Evolutionary conservation across 352 stramenopile genomes (phyloP), one percentile per base, ranked within the genome.

Genomic region (Discostella stelligera): DNA sequence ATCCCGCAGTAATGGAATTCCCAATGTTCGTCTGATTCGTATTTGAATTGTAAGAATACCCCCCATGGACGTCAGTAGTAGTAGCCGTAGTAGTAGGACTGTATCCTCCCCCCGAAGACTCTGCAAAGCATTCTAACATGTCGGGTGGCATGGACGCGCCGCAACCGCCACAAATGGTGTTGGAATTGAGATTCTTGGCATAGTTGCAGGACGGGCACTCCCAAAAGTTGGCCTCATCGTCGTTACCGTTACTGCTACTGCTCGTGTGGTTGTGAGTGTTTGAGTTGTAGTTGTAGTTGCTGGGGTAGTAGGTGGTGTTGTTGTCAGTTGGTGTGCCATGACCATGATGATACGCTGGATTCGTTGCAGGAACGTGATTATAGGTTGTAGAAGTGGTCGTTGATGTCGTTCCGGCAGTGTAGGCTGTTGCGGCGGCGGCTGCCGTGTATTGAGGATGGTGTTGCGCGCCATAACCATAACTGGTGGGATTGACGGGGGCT

Each of bases 151-250:
- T 71, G 2, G 41, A 8, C 20, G 13, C 44, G 4, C 64, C 64
- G 41, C 72, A 80, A 7, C 72, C 72, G 50, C 74, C 74, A 8
- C 72, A 80, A 16, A 27, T 21, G 1, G 37, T n/a, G 13, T 80
- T 60, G 4, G 58, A 62, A 30, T 46, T 37, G 14, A 67, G 61
- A 66, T 74, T 80, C 0, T 14, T 44, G 37, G 72, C 64, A 71
- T 74, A 80, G 1, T 65, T 80, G 27, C 72, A 80, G 1, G 30
- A 52, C 0, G 56, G 46, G 48, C 64, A 80, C 44, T 80, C 65
- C 72, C 72, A 80, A 46, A 74, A 80, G 60, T 50, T 66, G 30
- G 20, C 56, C 25, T 63, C n/a, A 16, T 44, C 11, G 7, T 44
- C 13, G 11, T 14, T 44, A 44, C n/a, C n/a, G n/a, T n/a, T n/a